Conservation (phyloP, 1,284 basidiomycete species). For the Cerrena zonata region DNA sequence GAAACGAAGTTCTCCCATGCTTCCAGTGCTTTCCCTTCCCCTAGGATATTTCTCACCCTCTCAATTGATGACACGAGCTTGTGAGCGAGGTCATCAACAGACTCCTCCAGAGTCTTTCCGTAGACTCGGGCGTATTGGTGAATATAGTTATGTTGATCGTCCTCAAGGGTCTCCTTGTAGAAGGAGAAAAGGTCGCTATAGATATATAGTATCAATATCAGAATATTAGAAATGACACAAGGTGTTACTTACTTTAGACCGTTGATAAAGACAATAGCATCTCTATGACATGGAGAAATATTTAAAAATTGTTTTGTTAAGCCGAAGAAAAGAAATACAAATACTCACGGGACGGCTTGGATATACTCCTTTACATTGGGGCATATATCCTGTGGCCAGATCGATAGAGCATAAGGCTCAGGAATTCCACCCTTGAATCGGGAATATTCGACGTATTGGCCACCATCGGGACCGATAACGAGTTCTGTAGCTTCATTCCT, state of each 20-base stretch:
- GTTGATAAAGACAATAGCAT: neutral
- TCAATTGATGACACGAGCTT: neutral
- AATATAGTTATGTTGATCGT: slow-evolving; percentile 2
- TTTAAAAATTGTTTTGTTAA: neutral
- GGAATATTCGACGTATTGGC: slow-evolving; percentile 1
- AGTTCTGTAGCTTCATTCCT: neutral
- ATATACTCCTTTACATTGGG: slow-evolving; percentile 1
- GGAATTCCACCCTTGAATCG: slow-evolving; percentile 4
- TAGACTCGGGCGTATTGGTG: neutral
- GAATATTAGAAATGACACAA: neutral
- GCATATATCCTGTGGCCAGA: slow-evolving; percentile 1
- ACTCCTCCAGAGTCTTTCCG: neutral
- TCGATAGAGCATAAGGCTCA: slow-evolving; percentile 5
- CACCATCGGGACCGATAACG: neutral
- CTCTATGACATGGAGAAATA: neutral
- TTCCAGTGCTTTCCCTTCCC: neutral
- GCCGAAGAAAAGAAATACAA: neutral
- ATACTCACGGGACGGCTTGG: slow-evolving; percentile 5
- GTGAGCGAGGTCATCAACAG: neutral
- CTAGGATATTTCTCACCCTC: neutral
- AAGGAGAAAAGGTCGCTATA: slow-evolving; percentile 3
- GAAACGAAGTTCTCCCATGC: slow-evolving; percentile 1
- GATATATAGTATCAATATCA: neutral
- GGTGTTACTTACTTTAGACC: neutral
- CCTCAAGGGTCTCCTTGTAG: slow-evolving; percentile 1